phyloP scores from a whole-genome alignment of 257 asterid genomes.

The Solanum appendiculatum region DNA sequence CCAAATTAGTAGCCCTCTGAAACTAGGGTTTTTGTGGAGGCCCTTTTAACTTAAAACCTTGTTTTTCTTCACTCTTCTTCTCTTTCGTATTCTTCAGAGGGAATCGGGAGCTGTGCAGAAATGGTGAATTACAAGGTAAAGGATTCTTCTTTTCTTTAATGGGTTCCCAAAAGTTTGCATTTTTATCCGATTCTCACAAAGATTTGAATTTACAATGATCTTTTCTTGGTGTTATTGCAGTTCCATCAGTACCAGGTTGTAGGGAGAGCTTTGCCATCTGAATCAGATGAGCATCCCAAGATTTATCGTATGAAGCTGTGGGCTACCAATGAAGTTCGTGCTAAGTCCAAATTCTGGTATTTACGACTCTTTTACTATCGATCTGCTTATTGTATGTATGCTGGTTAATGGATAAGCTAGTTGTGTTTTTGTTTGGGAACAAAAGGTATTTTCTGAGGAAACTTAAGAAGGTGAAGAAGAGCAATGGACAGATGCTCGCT shows the following conservation, averaged over 20 bases:
- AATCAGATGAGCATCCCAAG: conserved; percentile 72
- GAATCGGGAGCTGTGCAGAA: conserved; percentile 1
- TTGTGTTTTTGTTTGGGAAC: not conserved
- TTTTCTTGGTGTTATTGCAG: conserved; percentile 16
- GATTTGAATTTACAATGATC: not conserved
- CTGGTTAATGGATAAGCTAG: not conserved
- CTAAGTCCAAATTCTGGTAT: conserved; percentile 77
- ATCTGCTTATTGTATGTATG: not conserved
- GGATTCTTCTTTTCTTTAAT: not conserved
- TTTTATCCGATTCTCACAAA: not conserved
- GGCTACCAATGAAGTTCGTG: conserved; percentile 29
- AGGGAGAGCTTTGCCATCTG: conserved; percentile 80
- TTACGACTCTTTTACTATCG: not conserved
- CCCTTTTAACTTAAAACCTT: not conserved
- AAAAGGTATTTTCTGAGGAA: conserved; percentile 77
- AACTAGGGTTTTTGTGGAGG: not conserved
- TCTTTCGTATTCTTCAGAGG: not conserved
- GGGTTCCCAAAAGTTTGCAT: not conserved
- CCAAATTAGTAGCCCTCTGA: not conserved
- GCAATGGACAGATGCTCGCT: conserved; percentile 74
- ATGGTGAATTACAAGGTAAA: conserved; percentile 45
- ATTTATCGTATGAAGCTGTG: conserved; percentile 82
- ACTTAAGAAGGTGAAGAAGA: conserved; percentile 82
- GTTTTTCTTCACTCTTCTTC: not conserved
- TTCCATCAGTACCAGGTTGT: conserved; percentile 90